Conservation (phyloP, 495 filamentous ascomycete species). For the Amniculicola lignicola region DNA sequence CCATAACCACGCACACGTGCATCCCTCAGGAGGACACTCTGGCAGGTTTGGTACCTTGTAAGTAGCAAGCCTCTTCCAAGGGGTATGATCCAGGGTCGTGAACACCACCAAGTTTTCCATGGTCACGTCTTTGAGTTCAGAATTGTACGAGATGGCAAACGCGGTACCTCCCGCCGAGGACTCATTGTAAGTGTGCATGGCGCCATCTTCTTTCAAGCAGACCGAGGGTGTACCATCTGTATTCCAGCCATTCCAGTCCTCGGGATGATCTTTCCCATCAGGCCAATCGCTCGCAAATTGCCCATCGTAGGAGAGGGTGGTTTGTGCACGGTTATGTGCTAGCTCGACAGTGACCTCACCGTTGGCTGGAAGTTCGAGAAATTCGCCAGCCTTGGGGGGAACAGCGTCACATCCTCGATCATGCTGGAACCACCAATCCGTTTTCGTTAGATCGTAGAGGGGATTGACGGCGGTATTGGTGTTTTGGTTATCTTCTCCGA, state of each 20-base stretch:
- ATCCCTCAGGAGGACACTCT: slow-evolving; percentile 50
- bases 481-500: slow-evolving; percentile 41
- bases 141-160: slow-evolving; percentile 54
- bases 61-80: slow-evolving; percentile 49
- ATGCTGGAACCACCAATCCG: slow-evolving; percentile 54
- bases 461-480: slow-evolving; percentile 47
- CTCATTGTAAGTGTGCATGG: slow-evolving; percentile 48
- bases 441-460: slow-evolving; percentile 44
- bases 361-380: slow-evolving; percentile 53
- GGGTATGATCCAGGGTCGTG: slow-evolving; percentile 49
- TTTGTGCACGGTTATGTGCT: slow-evolving; percentile 51
- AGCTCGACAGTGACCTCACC: slow-evolving; percentile 53
- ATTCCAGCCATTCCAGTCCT: slow-evolving; percentile 46
- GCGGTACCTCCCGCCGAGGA: slow-evolving; percentile 50
- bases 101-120: slow-evolving; percentile 56
- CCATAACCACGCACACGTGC: slow-evolving; percentile 58
- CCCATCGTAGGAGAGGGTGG: slow-evolving; percentile 50
- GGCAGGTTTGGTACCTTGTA: slow-evolving; percentile 51
- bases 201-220: slow-evolving; percentile 39
- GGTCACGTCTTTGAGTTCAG: slow-evolving; percentile 47
- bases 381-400: slow-evolving; percentile 45
- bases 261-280: slow-evolving; percentile 49
- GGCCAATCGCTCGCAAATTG: slow-evolving; percentile 46
- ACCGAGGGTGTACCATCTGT: slow-evolving; percentile 25
- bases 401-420: slow-evolving; percentile 48